Evolutionary conservation across 805 yeast species (phyloP).

Genomic region (Metschnikowia santaceciliae): DNA sequence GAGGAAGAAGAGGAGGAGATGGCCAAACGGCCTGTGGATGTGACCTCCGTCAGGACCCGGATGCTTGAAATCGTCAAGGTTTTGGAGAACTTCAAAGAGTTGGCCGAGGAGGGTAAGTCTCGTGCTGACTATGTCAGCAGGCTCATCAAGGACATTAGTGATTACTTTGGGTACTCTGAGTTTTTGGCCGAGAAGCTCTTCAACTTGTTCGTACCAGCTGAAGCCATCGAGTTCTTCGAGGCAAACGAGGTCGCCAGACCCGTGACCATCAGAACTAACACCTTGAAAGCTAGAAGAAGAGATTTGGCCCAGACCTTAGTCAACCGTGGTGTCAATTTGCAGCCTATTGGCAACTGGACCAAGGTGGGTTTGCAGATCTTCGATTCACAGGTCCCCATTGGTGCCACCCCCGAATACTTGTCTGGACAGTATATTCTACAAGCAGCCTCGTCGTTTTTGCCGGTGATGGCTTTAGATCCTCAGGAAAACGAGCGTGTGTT

Average conservation of each 20-base stretch:
- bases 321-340: conserved; percentile 94
- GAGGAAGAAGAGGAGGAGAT: conserved; percentile 57
- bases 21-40: conserved; percentile 59
- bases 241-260: conserved; percentile 98
- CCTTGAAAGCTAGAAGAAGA: conserved; percentile 89
- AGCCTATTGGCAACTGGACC: conserved; percentile 97
- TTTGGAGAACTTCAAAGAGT: conserved; percentile 77
- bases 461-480: conserved; percentile 97
- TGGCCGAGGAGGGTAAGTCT: conserved; percentile 82
- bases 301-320: conserved; percentile 93
- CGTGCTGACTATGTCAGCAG: conserved; percentile 80
- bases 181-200: conserved; percentile 92
- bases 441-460: conserved; percentile 97
- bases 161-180: conserved; percentile 89
- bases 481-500: conserved; percentile 92
- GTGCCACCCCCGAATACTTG: conserved; percentile 98
- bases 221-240: conserved; percentile 97
- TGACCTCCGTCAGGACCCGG: conserved; percentile 82
- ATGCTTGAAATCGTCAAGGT: conserved; percentile 95
- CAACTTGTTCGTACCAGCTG: conserved; percentile 87
- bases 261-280: conserved; percentile 95
- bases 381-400: conserved; percentile 98
- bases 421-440: conserved; percentile 97
- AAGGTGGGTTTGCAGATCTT: conserved; percentile 96
- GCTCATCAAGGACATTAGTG: conserved; percentile 79